phyloP scores from a whole-genome alignment of 1,284 basidiomycete species.

The Ustilago vetiveriae region DNA sequence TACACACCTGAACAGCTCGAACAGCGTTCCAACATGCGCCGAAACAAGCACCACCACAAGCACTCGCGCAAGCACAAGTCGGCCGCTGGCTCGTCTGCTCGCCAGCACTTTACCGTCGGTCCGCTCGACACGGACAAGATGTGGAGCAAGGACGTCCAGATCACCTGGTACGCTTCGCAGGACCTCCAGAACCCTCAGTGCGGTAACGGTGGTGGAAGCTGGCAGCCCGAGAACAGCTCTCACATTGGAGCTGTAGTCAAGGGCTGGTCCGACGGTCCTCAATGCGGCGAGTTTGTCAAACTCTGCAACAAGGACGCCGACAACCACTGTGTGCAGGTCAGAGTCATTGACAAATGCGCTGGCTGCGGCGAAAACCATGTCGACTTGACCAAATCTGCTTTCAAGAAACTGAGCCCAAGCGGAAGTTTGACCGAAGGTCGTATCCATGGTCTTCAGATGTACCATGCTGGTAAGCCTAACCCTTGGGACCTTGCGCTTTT shows the following conservation, averaged over 20 bases:
- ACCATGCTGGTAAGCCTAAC: constrained; percentile 38
- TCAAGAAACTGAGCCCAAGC: constrained; percentile 55
- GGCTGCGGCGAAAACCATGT: constrained; percentile 57
- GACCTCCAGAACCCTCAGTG: constrained; percentile 62
- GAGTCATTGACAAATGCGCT: constrained; percentile 63
- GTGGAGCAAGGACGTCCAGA: constrained; percentile 36
- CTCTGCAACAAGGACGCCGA: constrained; percentile 56
- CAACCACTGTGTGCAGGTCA: constrained; percentile 49
- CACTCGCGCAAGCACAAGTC: constrained; percentile 13
- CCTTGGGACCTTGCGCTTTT: constrained; percentile 59
- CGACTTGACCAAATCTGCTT: constrained; percentile 62
- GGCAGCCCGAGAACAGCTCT: constrained; percentile 55
- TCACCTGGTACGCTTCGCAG: constrained; percentile 63
- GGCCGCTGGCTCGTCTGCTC: not conserved
- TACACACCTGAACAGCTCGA: constrained; percentile 36
- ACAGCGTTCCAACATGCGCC: constrained; percentile 31
- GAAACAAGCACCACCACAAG: constrained; percentile 45
- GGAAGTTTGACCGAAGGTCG: constrained; percentile 56
- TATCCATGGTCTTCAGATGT: constrained; percentile 57
- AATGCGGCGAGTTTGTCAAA: constrained; percentile 64
- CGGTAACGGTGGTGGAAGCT: constrained; percentile 52
- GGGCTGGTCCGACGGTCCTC: constrained; percentile 48
- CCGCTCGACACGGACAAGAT: constrained; percentile 26
- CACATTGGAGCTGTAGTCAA: constrained; percentile 62
- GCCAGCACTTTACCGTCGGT: constrained; percentile 36